Evolutionary conservation across 2,329 filamentous ascomycete species (phyloP).

Genomic region (Claviceps pazoutovae): DNA sequence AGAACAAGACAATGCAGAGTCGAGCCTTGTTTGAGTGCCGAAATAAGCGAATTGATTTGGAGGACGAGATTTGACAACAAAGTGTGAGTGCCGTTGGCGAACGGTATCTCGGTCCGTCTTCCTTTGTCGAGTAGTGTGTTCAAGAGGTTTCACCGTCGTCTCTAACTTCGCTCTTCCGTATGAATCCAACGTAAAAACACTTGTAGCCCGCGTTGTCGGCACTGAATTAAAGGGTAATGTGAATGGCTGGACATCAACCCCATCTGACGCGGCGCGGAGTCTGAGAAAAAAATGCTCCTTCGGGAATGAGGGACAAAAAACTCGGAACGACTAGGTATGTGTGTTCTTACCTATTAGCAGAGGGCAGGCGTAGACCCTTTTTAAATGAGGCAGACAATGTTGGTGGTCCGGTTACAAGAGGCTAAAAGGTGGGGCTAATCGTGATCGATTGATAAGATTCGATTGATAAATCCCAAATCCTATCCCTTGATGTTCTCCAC

Average conservation of each 20-base stretch:
- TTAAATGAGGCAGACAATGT: constrained; percentile 2
- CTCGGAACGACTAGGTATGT: not conserved
- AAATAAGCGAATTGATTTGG: not conserved
- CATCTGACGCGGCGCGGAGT: not conserved
- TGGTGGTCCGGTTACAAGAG: constrained; percentile 21
- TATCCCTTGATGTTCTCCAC: not conserved
- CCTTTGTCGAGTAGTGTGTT: not conserved
- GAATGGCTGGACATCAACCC: not conserved
- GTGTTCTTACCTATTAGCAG: not conserved
- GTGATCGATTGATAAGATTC: constrained; percentile 36
- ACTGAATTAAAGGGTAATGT: not conserved
- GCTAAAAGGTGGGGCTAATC: constrained; percentile 14
- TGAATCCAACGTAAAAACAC: not conserved
- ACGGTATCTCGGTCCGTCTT: not conserved
- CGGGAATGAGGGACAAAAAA: not conserved
- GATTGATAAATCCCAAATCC: constrained; percentile 28
- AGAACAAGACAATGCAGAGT: not conserved
- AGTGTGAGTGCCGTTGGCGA: not conserved
- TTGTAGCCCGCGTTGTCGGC: not conserved
- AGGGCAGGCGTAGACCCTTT: constrained; percentile 5
- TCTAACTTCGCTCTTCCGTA: not conserved
- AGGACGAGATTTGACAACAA: not conserved
- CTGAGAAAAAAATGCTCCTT: not conserved
- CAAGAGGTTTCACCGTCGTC: not conserved
- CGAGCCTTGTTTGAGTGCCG: not conserved